Evolutionary conservation across 2,329 filamentous ascomycete species (phyloP), one percentile per base, ranked within the genome.

Genomic region (Fusarium sp.): DNA sequence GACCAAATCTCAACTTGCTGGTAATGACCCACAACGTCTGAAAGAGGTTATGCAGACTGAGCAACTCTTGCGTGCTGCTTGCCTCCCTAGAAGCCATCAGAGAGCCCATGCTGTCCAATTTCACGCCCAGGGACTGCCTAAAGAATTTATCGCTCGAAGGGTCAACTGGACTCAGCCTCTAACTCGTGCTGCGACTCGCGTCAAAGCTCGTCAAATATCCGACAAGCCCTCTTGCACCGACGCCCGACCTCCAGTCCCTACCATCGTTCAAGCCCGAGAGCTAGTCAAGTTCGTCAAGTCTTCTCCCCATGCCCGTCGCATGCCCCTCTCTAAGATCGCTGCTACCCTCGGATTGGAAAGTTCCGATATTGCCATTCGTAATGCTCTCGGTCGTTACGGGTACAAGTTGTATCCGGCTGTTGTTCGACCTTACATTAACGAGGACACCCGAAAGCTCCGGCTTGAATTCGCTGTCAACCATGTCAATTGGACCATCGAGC

Each of bases 331-430:
- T 5, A 35, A 58, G 26, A 57, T 75, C 22, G 61, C 73, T 15
- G 24, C 47, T 26, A 18, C 39, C 35, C 62, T 75, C 8, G 59
- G 59, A 38, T 60, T 64, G 41, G 41, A 63, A 13, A 70, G 66
- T 45, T 48, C 59, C 20, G 66, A 70, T 6, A 33, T 31, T 18
- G n/a, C 45, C 18, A 59, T 75, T 54, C 48, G 55, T 11, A 18
- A 48, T n/a, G 56, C 66, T 26, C 72, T 75, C 20, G 49, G 47
- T n/a, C 55, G 56, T 35, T 38, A 56, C 18, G 69, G 73, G 9
- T 75, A 47, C 48, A 66, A 75, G 26, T 45, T 42, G 28, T 63
- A 64, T n/a, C 63, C 56, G 18, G 72, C 72, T 15, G 18, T 75
- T 14, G 14, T 38, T 3, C 72, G 55, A 7, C 72, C 68, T 14